These are phyloP conservation scores for Elaeis oleifera DNA, from an alignment of 202 grass and related monocot species.

Conservation along the genomic window DNA sequence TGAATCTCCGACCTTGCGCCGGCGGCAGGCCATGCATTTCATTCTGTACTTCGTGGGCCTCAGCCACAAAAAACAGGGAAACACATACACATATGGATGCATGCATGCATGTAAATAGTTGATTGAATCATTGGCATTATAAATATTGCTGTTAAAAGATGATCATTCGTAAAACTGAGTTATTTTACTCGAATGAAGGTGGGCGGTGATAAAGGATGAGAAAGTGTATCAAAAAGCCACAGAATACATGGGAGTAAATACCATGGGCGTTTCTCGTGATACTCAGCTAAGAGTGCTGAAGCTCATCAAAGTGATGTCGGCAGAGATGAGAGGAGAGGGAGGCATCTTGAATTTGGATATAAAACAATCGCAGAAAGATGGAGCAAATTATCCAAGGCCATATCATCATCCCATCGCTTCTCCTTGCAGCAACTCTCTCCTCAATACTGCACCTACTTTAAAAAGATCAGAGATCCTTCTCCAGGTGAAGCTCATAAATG, in stretches of 20 bases:
- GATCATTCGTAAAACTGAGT: neutral
- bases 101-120: too few relatives aligned
- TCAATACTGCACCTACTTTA: slow-evolving; percentile 9
- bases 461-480: neutral
- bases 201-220: slow-evolving; percentile 35
- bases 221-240: slow-evolving; percentile 25
- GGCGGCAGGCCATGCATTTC: too few relatives aligned
- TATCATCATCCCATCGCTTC: slow-evolving; percentile 1
- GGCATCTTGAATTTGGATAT: slow-evolving; percentile 9
- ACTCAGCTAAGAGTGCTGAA: slow-evolving; percentile 57
- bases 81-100: too few relatives aligned
- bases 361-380: neutral
- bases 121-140: too few relatives aligned
- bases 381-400: neutral
- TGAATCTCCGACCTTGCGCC: too few relatives aligned
- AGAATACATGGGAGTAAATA: slow-evolving; percentile 21
- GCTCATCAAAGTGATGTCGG: slow-evolving; percentile 40
- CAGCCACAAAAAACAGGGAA: too few relatives aligned
- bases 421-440: slow-evolving; percentile 7
- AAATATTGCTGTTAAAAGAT: too few relatives aligned
- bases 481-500: neutral
- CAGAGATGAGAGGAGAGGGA: slow-evolving; percentile 24
- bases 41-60: too few relatives aligned
- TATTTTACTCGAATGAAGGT: neutral
- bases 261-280: slow-evolving; percentile 61